Conservation (phyloP, 1,139 yeast genomes). For the Saccharomyces pastorianus region DNA sequence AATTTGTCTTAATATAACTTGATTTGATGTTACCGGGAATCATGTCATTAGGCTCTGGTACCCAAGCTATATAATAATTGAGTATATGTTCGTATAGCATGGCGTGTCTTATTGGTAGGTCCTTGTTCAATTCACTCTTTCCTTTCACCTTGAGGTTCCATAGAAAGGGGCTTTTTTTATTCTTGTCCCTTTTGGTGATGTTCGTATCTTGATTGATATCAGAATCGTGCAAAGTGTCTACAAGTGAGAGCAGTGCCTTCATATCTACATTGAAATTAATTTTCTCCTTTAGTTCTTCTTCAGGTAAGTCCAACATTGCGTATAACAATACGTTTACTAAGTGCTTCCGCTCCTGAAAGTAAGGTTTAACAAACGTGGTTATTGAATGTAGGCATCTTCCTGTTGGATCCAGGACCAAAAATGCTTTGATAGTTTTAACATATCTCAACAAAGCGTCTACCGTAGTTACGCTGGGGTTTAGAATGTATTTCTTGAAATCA, state of each 20-base stretch:
- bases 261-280: slow-evolving; percentile 30
- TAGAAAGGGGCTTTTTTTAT: neutral
- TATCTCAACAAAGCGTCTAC: slow-evolving; percentile 63
- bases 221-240: slow-evolving; percentile 6
- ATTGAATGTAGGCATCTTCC: slow-evolving; percentile 43
- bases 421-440: slow-evolving; percentile 63
- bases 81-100: slow-evolving; percentile 14
- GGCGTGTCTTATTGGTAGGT: neutral
- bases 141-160: neutral
- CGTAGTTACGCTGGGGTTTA: slow-evolving; percentile 82
- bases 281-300: slow-evolving; percentile 18
- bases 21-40: slow-evolving; percentile 59
- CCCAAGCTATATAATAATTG: slow-evolving; percentile 47
- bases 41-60: slow-evolving; percentile 90
- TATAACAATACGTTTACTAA: slow-evolving; percentile 61
- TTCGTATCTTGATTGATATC: slow-evolving; percentile 7
- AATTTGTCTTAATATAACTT: slow-evolving; percentile 61
- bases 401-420: slow-evolving; percentile 73
- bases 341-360: slow-evolving; percentile 64
- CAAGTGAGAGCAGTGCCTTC: neutral
- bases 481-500: slow-evolving; percentile 43
- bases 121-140: neutral
- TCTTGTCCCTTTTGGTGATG: neutral
- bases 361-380: slow-evolving; percentile 24
- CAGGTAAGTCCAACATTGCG: slow-evolving; percentile 52